Percentiles rank a stretch among this genome's conserved stretches.
Evolutionary conservation across 495 filamentous ascomycete species (phyloP).

Genomic region (Penicillium bovifimosum): DNA sequence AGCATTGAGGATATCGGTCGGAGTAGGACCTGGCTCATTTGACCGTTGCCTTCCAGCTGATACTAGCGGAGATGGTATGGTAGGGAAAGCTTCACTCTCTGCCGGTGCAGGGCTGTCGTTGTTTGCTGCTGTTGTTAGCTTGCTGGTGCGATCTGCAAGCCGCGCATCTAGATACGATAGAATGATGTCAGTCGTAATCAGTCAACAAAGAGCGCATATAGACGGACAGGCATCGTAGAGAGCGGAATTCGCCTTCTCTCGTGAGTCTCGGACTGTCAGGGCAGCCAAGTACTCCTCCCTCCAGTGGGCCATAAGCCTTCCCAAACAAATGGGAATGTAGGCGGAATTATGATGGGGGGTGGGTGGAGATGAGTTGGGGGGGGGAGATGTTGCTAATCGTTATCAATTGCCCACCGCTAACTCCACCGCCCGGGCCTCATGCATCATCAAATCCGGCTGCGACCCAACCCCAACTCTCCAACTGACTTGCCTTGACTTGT

Average conservation of each 20-base stretch:
- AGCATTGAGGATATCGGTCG: conserved; percentile 39
- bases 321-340: conserved; percentile 13
- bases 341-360: conserved; percentile 11
- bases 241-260: conserved; percentile 50
- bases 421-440: conserved; percentile 31
- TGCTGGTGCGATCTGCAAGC: conserved; percentile 64
- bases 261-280: conserved; percentile 49
- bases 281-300: conserved; percentile 51
- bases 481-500: conserved; percentile 7
- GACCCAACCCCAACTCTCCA: conserved; percentile 28
- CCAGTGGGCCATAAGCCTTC: conserved; percentile 49
- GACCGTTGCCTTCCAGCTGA: conserved; percentile 23
- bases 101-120: neutral
- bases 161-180: conserved; percentile 50
- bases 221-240: conserved; percentile 55
- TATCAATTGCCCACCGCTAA: conserved; percentile 31
- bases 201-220: neutral
- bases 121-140: conserved; percentile 33
- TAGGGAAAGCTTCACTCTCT: conserved; percentile 14
- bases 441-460: conserved; percentile 34
- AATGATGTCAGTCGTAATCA: conserved; percentile 20
- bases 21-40: conserved; percentile 15
- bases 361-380: conserved; percentile 14
- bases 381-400: conserved; percentile 20
- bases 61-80: conserved; percentile 11